A percentile compares a stretch with the other conserved stretches of the same genome.
phyloP scores from a whole-genome alignment of 257 asterid species.

The Solanum sitiens region DNA sequence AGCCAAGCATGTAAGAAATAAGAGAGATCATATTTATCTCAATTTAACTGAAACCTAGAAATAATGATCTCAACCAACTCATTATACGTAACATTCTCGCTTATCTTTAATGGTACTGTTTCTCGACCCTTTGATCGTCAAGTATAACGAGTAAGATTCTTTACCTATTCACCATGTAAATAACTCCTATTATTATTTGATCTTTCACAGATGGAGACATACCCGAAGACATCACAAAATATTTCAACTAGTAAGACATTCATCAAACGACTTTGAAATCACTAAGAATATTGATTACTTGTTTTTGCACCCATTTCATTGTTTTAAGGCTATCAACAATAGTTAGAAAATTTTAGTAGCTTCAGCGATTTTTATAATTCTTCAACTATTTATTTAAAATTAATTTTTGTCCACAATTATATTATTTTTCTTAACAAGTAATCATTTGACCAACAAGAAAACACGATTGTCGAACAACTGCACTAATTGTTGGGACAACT shows the following conservation, averaged over 20 bases:
- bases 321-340: neutral
- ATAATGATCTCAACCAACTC: neutral
- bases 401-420: neutral
- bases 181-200: neutral
- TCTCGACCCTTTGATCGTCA: too few relatives aligned
- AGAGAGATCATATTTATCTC: neutral
- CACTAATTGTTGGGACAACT: too few relatives aligned
- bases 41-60: neutral
- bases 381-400: neutral
- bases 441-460: neutral
- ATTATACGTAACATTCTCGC: too few relatives aligned
- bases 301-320: neutral
- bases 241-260: neutral
- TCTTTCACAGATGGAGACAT: neutral
- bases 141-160: too few relatives aligned
- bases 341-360: neutral
- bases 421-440: neutral
- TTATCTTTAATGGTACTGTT: too few relatives aligned
- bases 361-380: neutral
- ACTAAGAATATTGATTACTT: neutral
- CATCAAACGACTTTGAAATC: neutral
- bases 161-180: too few relatives aligned
- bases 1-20: neutral
- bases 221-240: neutral
- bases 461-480: too few relatives aligned